Conservation (phyloP, 2,329 filamentous ascomycete species). For the Ascocoryne sarcoides region DNA sequence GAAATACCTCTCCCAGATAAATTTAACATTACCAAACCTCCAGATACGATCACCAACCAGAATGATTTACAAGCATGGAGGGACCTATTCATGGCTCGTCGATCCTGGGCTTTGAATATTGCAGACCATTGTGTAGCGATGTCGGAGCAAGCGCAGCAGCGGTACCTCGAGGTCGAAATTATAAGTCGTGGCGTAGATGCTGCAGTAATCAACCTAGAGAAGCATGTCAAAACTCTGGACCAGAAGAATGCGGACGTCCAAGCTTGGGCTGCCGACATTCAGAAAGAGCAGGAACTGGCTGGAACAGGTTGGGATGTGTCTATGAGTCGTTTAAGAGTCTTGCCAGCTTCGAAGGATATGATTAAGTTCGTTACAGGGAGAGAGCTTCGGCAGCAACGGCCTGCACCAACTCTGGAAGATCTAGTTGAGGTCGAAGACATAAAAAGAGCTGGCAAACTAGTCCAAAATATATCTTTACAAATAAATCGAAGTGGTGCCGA, state of each 20-base stretch:
- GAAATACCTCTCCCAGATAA: slow-evolving; percentile 44
- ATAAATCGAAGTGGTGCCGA: slow-evolving; percentile 52
- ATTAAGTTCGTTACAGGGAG: slow-evolving; percentile 53
- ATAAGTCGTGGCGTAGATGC: slow-evolving; percentile 76
- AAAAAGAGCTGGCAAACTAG: slow-evolving; percentile 60
- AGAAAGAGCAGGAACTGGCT: slow-evolving; percentile 58
- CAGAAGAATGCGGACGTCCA: slow-evolving; percentile 63
- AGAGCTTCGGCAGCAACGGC: slow-evolving; percentile 34
- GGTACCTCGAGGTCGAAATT: slow-evolving; percentile 64
- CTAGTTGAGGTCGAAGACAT: slow-evolving; percentile 69
- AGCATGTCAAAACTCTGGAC: slow-evolving; percentile 63
- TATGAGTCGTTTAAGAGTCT: slow-evolving; percentile 52
- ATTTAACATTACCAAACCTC: slow-evolving; percentile 55
- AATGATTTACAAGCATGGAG: slow-evolving; percentile 83
- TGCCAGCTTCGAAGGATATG: slow-evolving; percentile 59
- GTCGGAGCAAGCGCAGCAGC: slow-evolving; percentile 50
- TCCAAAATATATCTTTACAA: slow-evolving; percentile 46
- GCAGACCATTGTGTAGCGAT: slow-evolving; percentile 61
- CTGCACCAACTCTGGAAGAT: slow-evolving; percentile 57
- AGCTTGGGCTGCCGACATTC: slow-evolving; percentile 59
- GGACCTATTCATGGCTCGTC: slow-evolving; percentile 70
- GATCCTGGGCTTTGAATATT: slow-evolving; percentile 67
- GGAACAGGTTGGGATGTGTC: slow-evolving; percentile 60
- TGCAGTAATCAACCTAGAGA: slow-evolving; percentile 76
- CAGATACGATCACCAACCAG: slow-evolving; percentile 75